Evolutionary conservation across 2,329 filamentous ascomycete genomes (phyloP).

Genomic region (Pezicula carpinea): DNA sequence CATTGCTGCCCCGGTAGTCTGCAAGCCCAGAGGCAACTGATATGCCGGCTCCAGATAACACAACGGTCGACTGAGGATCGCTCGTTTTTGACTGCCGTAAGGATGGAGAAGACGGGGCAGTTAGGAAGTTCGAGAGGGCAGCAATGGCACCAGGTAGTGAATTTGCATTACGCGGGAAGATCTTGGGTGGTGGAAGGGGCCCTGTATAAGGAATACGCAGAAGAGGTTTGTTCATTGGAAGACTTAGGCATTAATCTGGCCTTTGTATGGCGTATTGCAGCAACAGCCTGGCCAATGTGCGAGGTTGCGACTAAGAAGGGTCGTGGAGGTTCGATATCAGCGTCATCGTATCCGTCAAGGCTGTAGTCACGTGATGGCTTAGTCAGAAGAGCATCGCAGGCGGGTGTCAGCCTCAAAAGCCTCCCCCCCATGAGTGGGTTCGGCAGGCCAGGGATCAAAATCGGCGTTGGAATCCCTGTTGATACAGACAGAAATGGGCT

Average conservation of each 20-base stretch:
- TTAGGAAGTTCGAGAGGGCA: constrained; percentile 74
- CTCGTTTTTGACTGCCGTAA: constrained; percentile 33
- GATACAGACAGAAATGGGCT: background rate
- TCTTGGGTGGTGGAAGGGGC: constrained; percentile 68
- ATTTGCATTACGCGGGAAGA: constrained; percentile 68
- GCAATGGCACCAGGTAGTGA: constrained; percentile 69
- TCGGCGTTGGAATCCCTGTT: background rate
- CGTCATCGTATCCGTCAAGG: background rate
- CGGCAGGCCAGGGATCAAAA: background rate
- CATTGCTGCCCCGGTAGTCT: constrained; percentile 85
- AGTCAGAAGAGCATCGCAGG: too few species aligned
- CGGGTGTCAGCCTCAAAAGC: background rate
- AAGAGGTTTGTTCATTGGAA: constrained; percentile 61
- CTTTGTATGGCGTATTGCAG: background rate
- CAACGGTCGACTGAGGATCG: constrained; percentile 44
- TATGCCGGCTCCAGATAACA: constrained; percentile 81
- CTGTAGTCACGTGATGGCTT: too few species aligned
- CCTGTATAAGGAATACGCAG: constrained; percentile 91
- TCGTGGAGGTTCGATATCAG: background rate
- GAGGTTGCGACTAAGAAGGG: too few species aligned
- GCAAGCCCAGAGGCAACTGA: constrained; percentile 89
- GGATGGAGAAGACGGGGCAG: constrained; percentile 47
- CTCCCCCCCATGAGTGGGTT: background rate
- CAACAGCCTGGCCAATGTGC: background rate
- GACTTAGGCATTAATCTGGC: constrained; percentile 16